Conservation (phyloP, 2,329 filamentous ascomycete species). For the Aspergillus quadrilineatus region DNA sequence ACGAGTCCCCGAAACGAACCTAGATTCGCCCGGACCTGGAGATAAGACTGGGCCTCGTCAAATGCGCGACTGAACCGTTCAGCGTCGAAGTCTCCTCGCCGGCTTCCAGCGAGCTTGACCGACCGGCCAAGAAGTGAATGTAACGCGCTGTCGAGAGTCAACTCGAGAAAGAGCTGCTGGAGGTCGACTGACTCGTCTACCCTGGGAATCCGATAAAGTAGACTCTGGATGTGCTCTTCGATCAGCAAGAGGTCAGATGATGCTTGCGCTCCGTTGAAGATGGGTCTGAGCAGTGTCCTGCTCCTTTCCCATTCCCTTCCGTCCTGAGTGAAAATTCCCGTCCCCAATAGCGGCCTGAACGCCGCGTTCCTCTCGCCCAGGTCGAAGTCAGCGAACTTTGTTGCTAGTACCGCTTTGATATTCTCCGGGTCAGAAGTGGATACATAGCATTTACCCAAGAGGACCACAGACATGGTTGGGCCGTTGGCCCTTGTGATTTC, state of each 20-base stretch:
- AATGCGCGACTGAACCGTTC: conserved; percentile 34
- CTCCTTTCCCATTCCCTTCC: conserved; percentile 74
- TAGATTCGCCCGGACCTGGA: conserved; percentile 23
- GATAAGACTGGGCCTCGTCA: conserved; percentile 32
- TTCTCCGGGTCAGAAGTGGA: conserved; percentile 54
- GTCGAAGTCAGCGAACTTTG: conserved; percentile 79
- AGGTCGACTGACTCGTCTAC: conserved; percentile 62
- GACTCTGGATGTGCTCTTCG: conserved; percentile 71
- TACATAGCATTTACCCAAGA: conserved; percentile 24
- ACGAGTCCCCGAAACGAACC: conserved; percentile 21
- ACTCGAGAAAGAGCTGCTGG: conserved; percentile 74
- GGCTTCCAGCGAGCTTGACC: conserved; percentile 55
- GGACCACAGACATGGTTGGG: conserved; percentile 2
- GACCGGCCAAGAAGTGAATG: conserved; percentile 76
- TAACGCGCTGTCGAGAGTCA: conserved; percentile 79
- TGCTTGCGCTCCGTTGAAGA: conserved; percentile 75
- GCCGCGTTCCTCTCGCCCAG: conserved; percentile 72
- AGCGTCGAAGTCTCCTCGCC: conserved; percentile 49
- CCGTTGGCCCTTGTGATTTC: background rate
- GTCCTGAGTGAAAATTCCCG: conserved; percentile 66
- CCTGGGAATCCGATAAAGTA: conserved; percentile 51
- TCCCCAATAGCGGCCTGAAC: conserved; percentile 36
- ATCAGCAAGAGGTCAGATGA: conserved; percentile 79
- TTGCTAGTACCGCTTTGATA: conserved; percentile 80
- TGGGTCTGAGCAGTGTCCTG: conserved; percentile 75